Conservation (phyloP, 495 filamentous ascomycete genomes). For the Aspergillus nidulans region DNA sequence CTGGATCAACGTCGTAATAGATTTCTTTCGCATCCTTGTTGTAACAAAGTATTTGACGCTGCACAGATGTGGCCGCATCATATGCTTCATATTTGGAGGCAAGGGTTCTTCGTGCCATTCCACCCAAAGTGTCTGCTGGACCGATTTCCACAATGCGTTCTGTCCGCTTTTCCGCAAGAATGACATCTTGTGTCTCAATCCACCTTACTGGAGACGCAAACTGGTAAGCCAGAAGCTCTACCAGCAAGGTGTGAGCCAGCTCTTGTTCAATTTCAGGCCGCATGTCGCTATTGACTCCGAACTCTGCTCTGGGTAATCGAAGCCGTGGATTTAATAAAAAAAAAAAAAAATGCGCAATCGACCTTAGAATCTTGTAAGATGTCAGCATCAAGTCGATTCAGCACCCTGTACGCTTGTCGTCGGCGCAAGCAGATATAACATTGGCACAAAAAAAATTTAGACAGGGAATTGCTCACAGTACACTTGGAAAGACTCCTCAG, state of each 20-base stretch:
- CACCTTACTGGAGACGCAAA: conserved; percentile 98
- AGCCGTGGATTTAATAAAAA: background rate
- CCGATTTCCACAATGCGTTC: conserved; percentile 98
- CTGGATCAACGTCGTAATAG: conserved; percentile 96
- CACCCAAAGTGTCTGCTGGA: conserved; percentile 95
- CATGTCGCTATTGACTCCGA: conserved; percentile 51
- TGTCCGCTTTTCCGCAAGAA: conserved; percentile 89
- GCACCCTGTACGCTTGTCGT: no score
- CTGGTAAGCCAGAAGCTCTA: conserved; percentile 98
- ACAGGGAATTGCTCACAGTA: background rate
- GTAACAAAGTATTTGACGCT: conserved; percentile 97
- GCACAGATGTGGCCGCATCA: conserved; percentile 91
- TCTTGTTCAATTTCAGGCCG: conserved; percentile 98
- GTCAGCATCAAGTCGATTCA: background rate
- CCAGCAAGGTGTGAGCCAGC: conserved; percentile 92
- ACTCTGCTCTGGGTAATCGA: background rate
- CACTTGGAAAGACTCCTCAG: background rate
- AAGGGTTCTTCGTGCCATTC: conserved; percentile 94
- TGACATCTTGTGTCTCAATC: conserved; percentile 99
- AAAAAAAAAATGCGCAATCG: background rate
- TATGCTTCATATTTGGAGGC: conserved; percentile 98
- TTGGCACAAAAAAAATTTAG: background rate
- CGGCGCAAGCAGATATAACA: background rate
- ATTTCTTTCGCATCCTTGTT: conserved; percentile 99
- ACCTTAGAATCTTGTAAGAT: background rate